Conservation (phyloP, 2,329 filamentous ascomycete genomes). For the Lizonia empirigonia region DNA sequence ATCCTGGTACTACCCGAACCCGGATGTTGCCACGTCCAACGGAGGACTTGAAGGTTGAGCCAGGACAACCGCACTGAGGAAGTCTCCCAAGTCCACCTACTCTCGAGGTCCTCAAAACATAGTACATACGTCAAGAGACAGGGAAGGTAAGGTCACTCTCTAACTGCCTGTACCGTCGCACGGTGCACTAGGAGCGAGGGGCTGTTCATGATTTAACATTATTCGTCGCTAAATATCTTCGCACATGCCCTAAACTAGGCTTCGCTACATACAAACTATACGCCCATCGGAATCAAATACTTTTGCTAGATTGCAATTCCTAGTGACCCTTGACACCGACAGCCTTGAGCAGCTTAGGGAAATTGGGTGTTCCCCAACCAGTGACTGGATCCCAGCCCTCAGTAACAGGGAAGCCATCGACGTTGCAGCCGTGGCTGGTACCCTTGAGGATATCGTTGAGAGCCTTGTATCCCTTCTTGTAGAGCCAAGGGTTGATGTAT, state of each 20-base stretch:
- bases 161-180: too few relatives aligned
- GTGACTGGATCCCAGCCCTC: slow-evolving; percentile 49
- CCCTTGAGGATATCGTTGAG: slow-evolving; percentile 57
- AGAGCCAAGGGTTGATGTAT: slow-evolving; percentile 67
- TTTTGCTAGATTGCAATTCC: too few relatives aligned
- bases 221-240: slow-evolving; percentile 10
- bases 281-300: neutral
- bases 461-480: slow-evolving; percentile 54
- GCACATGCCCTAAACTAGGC: neutral
- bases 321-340: slow-evolving; percentile 25
- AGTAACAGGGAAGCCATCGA: slow-evolving; percentile 42
- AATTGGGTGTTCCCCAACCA: slow-evolving; percentile 44
- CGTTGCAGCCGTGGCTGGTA: slow-evolving; percentile 47
- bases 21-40: slow-evolving; percentile 45
- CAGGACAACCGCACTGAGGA: too few relatives aligned
- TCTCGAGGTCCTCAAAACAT: too few relatives aligned
- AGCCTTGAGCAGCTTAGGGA: slow-evolving; percentile 36
- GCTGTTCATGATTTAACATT: slow-evolving; percentile 14
- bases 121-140: too few relatives aligned
- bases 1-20: slow-evolving; percentile 66
- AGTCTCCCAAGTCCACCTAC: neutral
- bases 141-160: too few relatives aligned
- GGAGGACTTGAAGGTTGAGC: slow-evolving; percentile 17
- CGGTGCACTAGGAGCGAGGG: too few relatives aligned
- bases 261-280: slow-evolving; percentile 4